Base-by-base conservation (phyloP, 495 filamentous ascomycete genomes). In the Neurospora terricola region DNA sequence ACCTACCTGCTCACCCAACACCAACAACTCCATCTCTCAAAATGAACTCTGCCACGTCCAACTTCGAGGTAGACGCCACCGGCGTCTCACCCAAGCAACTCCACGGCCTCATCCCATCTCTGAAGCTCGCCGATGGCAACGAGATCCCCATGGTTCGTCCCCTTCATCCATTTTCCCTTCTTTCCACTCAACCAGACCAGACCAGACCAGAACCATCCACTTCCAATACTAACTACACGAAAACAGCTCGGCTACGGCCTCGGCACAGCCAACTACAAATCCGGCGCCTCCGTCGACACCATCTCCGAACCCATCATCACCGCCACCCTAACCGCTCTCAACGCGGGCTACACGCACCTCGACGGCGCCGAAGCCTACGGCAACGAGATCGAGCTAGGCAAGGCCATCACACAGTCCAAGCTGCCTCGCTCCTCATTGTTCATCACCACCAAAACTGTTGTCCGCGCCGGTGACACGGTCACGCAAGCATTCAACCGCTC, bases 321-420 rank as follows among this genome's bases (percentile, higher is more conserved):
- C 8, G 81, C 85, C 16, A 85, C 90, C n/a, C 87, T 93, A 68
- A 87, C 81, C 37, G 92, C 93, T 5, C 88, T 94, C 74, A 87
- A 88, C 69, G 80, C 88, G 39, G 93, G 92, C 34, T 96, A 91
- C 81, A 80, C 84, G 71, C 93, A 96, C 76, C 84, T 95, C 21
- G 94, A 97, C 81, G 90, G 91, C 11, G 94, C 94, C 37, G 91
- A 96, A 83, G 91, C 87, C 71, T 96, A 97, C 83, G 87, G 88
- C 75, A 97, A 93, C 48, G 94, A 97, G 79, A 75, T 80, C 42
- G 92, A 95, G 77, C 82, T 95, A 37, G 94, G 94, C 43, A 77
- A 84, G 16, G 93, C 90, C 12, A 94, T 97, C 80, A 86, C 90
- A 73, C 86, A 91, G 76, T 86, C 88, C 75, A 86, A 86, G 36